phyloP scores from a whole-genome alignment of 257 asterid species.

The Petunia axillaris region DNA sequence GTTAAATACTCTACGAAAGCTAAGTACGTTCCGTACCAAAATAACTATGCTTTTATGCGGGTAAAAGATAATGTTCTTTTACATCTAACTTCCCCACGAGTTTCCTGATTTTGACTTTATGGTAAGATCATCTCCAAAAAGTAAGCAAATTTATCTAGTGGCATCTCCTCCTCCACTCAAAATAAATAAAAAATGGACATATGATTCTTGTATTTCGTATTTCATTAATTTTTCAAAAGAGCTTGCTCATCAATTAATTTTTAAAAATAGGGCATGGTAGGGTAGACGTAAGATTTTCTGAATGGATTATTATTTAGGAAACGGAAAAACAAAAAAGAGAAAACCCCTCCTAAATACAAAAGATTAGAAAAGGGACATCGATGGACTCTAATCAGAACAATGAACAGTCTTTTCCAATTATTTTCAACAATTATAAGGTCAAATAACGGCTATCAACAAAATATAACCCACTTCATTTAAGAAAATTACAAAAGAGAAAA shows the following conservation, averaged over 20 bases:
- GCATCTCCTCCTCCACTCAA: not conserved
- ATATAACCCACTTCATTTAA: not conserved
- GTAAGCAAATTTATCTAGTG: not conserved
- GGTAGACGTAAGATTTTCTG: not conserved
- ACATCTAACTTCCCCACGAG: not conserved
- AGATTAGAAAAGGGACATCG: no score
- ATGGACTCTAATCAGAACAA: no score
- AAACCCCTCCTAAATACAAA: not conserved
- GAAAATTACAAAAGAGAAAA: not conserved
- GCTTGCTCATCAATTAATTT: no score
- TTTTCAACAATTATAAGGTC: no score
- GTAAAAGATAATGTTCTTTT: not conserved
- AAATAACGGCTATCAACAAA: not conserved
- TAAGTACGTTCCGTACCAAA: not conserved
- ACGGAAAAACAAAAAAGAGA: not conserved
- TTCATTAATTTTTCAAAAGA: no score
- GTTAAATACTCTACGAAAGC: not conserved
- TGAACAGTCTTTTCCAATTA: no score
- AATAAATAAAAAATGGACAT: not conserved
- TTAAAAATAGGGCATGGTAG: not conserved
- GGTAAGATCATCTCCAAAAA: not conserved
- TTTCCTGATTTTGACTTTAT: not conserved
- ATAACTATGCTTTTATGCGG: not conserved
- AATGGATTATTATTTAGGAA: not conserved
- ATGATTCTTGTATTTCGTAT: no score